These are phyloP conservation scores for Coleophoma cylindrospora DNA, from an alignment of 2,329 filamentous ascomycete genomes.

Conservation along the genomic window DNA sequence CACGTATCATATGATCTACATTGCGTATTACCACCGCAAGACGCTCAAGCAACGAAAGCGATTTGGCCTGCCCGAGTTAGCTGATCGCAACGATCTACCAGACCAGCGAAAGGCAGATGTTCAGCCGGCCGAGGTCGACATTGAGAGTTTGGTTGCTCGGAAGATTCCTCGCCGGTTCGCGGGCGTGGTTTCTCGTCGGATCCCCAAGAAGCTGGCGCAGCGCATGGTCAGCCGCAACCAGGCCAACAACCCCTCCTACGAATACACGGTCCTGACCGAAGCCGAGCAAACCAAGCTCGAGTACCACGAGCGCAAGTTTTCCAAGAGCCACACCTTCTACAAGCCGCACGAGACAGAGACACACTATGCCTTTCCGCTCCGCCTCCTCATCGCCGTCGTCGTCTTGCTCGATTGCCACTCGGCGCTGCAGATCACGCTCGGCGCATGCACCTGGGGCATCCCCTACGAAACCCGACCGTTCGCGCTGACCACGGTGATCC, in stretches of 20 bases:
- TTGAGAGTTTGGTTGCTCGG: conserved; percentile 23
- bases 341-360: conserved; percentile 82
- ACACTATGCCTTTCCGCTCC: conserved; percentile 72
- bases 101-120: conserved; percentile 31
- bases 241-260: conserved; percentile 22
- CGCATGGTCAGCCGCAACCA: conserved; percentile 10
- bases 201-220: conserved; percentile 16
- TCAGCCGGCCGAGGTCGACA: conserved; percentile 31
- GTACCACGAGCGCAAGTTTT: conserved; percentile 74
- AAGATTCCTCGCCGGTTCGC: conserved; percentile 14
- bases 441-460: conserved; percentile 74
- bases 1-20: conserved; percentile 83
- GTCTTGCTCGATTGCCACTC: conserved; percentile 75
- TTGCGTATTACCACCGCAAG: conserved; percentile 60
- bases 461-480: conserved; percentile 62
- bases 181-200: conserved; percentile 11
- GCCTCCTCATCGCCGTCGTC: conserved; percentile 68
- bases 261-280: conserved; percentile 59
- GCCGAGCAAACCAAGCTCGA: conserved; percentile 64
- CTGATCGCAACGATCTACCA: conserved; percentile 49
- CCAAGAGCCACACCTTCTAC: conserved; percentile 83
- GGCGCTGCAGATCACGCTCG: conserved; percentile 72
- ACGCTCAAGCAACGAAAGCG: conserved; percentile 46
- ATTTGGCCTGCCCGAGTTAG: conserved; percentile 54
- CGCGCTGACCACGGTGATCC: conserved; percentile 74